These are phyloP conservation scores for Rhynchosporium secalis DNA, from an alignment of 2,329 filamentous ascomycete species.

Conservation along the genomic window DNA sequence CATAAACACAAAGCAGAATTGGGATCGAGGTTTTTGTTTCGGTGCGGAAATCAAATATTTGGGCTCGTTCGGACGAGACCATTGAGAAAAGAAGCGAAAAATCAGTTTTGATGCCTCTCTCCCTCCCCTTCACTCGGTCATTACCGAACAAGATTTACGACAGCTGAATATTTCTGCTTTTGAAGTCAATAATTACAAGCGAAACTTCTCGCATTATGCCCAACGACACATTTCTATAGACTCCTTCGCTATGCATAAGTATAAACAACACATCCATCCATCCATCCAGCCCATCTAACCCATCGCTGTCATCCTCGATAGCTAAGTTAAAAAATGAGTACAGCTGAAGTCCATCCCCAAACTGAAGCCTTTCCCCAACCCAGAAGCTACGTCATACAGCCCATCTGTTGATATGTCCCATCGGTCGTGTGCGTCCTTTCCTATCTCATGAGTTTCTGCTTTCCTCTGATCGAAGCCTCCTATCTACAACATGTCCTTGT, in stretches of 20 bases:
- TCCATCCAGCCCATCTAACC: neutral
- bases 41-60: too few relatives aligned
- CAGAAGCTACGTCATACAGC: neutral
- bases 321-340: conserved; percentile 10
- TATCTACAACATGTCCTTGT: conserved; percentile 20
- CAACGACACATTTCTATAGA: conserved; percentile 16
- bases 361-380: neutral
- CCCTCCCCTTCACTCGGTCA: too few relatives aligned
- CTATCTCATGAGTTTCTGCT: neutral
- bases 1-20: too few relatives aligned
- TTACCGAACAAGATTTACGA: too few relatives aligned
- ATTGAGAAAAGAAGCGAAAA: too few relatives aligned
- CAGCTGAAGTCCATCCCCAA: conserved; percentile 7
- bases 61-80: too few relatives aligned
- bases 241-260: conserved; percentile 19
- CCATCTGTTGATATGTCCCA: neutral
- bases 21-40: too few relatives aligned
- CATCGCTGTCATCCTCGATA: neutral
- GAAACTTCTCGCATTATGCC: neutral
- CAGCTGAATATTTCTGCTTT: neutral
- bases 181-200: neutral
- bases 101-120: too few relatives aligned
- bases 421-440: conserved; percentile 1
- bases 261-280: conserved; percentile 7
- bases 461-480: neutral